These are phyloP conservation scores for Botrytis aclada DNA, from an alignment of 2,329 filamentous ascomycete species.

Conservation along the genomic window DNA sequence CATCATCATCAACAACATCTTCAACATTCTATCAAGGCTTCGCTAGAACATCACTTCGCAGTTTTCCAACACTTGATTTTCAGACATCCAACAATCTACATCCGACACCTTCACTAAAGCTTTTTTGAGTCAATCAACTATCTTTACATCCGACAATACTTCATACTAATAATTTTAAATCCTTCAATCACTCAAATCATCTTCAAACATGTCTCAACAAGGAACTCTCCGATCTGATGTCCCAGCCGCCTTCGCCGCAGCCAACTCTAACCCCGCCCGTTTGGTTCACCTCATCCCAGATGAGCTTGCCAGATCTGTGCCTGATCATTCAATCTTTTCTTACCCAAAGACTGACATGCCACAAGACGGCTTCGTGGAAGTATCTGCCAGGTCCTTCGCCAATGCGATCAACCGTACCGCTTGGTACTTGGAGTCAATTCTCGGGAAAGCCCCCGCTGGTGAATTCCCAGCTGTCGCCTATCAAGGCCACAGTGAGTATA, in stretches of 20 bases:
- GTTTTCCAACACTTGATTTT: constrained; percentile 10
- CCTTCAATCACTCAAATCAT: constrained; percentile 6
- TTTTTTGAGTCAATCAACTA: constrained; percentile 1
- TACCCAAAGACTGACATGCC: constrained; percentile 24
- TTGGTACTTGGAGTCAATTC: constrained; percentile 26
- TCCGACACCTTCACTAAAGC: constrained; percentile 9
- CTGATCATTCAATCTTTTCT: constrained; percentile 28
- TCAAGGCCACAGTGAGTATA: constrained; percentile 17
- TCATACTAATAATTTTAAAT: background rate
- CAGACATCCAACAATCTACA: constrained; percentile 3
- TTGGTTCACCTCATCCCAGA: constrained; percentile 28
- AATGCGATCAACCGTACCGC: constrained; percentile 28
- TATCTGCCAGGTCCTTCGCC: constrained; percentile 26
- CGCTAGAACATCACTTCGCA: constrained; percentile 6
- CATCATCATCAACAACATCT: constrained; percentile 14
- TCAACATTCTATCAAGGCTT: constrained; percentile 6
- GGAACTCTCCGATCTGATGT: constrained; percentile 17
- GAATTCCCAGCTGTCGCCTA: constrained; percentile 22
- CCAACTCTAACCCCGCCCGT: constrained; percentile 19
- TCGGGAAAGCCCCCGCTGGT: constrained; percentile 19
- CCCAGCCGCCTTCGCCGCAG: constrained; percentile 15
- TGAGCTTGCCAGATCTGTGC: constrained; percentile 26
- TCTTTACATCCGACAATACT: constrained; percentile 8
- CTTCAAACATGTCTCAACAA: constrained; percentile 23
- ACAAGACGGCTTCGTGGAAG: constrained; percentile 28